Percentiles rank a stretch among this genome's conserved stretches.
Evolutionary conservation across 352 stramenopile genomes (phyloP).

Genomic region (Paralagenidium karlingii): DNA sequence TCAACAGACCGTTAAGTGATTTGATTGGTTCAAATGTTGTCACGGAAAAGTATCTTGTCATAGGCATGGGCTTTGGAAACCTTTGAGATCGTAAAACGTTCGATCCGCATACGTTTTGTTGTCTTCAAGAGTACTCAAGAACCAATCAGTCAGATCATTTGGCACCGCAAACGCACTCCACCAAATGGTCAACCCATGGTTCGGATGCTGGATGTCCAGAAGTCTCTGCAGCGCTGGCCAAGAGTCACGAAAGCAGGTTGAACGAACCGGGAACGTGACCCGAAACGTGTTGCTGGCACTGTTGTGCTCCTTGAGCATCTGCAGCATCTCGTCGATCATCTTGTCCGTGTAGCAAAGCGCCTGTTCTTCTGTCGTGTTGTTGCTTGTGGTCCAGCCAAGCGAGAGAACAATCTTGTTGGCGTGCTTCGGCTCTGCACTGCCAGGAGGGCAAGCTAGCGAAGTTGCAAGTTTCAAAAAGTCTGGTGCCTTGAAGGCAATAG

Average conservation of each 20-base stretch:
- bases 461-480: slow-evolving; percentile 28
- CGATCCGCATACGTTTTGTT: slow-evolving; percentile 13
- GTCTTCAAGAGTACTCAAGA: slow-evolving; percentile 38
- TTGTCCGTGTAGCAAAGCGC: slow-evolving; percentile 25
- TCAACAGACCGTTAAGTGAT: too few relatives aligned
- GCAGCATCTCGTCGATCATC: slow-evolving; percentile 53
- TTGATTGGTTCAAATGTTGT: too few relatives aligned
- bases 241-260: slow-evolving; percentile 39
- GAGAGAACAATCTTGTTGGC: slow-evolving; percentile 56
- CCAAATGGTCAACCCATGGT: slow-evolving; percentile 58
- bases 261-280: slow-evolving; percentile 57
- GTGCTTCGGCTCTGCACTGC: too few relatives aligned
- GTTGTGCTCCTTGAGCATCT: slow-evolving; percentile 17
- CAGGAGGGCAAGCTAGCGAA: slow-evolving; percentile 15
- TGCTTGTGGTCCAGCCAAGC: slow-evolving; percentile 56
- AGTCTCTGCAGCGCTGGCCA: slow-evolving; percentile 32
- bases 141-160: slow-evolving; percentile 40
- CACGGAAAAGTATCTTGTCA: too few relatives aligned
- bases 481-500: slow-evolving; percentile 23
- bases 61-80: slow-evolving; percentile 39
- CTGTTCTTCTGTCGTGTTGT: slow-evolving; percentile 32
- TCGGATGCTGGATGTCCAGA: slow-evolving; percentile 13
- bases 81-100: slow-evolving; percentile 65
- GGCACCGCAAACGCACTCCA: slow-evolving; percentile 41
- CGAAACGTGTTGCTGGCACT: too few relatives aligned